phyloP scores from a whole-genome alignment of 768 basidiomycete genomes.

The Kwoniella sp. region DNA sequence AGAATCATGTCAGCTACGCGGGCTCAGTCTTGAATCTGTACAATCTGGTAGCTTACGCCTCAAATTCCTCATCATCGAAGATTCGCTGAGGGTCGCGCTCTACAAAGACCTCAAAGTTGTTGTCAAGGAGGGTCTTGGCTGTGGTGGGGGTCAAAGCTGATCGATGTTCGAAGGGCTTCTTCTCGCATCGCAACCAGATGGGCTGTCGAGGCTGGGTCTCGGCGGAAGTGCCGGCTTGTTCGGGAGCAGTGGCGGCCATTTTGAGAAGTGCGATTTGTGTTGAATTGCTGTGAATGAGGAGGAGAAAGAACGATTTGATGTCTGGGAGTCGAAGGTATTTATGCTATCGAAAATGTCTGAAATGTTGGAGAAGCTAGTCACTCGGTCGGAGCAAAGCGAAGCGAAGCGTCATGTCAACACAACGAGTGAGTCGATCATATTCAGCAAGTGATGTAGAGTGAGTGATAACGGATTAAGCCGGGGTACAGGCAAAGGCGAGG shows the following conservation, averaged over 20 bases:
- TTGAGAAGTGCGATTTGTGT: not conserved
- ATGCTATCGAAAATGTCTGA: not conserved
- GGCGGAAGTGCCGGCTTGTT: conserved; percentile 51
- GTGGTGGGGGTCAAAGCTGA: conserved; percentile 91
- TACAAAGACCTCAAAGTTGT: conserved; percentile 85
- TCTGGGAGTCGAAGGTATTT: not conserved
- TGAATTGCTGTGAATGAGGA: not conserved
- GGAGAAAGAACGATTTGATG: not conserved
- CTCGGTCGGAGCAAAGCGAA: not conserved
- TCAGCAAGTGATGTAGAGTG: not conserved
- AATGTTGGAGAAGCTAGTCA: too few relatives aligned
- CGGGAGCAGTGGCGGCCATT: conserved; percentile 28
- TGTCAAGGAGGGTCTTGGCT: conserved; percentile 80
- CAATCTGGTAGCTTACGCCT: conserved; percentile 65
- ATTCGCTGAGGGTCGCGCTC: conserved; percentile 93
- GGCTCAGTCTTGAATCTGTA: not conserved
- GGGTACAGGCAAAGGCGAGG: not conserved
- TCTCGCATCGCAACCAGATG: conserved; percentile 97
- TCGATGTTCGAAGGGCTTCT: conserved; percentile 89
- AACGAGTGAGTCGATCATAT: not conserved
- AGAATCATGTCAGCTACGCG: not conserved
- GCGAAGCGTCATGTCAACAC: not conserved
- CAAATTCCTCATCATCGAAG: conserved; percentile 89
- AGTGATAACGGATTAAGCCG: conserved; percentile 3
- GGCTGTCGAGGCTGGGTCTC: conserved; percentile 53